These are phyloP conservation scores for Sinapis alba DNA, from an alignment of 441 rosid genomes.

Conservation along the genomic window DNA sequence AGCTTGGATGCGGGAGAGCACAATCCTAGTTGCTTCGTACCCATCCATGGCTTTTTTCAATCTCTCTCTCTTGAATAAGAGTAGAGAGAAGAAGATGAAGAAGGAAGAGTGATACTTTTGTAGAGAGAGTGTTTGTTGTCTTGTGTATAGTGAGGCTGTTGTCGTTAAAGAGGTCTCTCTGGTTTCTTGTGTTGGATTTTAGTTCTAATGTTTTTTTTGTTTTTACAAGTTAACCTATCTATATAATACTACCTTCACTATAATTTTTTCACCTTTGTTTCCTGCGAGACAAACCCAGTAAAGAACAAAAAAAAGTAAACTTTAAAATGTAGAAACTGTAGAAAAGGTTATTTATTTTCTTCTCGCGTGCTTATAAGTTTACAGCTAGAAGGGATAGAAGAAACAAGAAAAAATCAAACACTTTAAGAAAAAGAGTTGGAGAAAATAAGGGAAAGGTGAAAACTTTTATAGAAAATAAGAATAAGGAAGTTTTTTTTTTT, in stretches of 20 bases:
- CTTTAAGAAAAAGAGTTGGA: slow-evolving; percentile 38
- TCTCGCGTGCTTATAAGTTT: slow-evolving; percentile 33
- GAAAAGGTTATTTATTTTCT: slow-evolving; percentile 22
- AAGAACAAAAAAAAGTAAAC: slow-evolving; percentile 18
- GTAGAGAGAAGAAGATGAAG: slow-evolving; percentile 24
- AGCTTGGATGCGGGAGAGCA: slow-evolving; percentile 79
- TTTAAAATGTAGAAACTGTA: slow-evolving; percentile 2
- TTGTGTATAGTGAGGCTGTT: slow-evolving; percentile 38
- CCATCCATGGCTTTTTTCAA: slow-evolving; percentile 71
- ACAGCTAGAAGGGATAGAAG: background rate
- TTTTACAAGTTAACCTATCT: slow-evolving; percentile 14
- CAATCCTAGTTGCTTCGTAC: slow-evolving; percentile 85
- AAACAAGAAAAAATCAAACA: slow-evolving; percentile 19
- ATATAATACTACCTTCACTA: slow-evolving; percentile 11
- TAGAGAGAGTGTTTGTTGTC: slow-evolving; percentile 40
- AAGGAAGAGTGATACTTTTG: slow-evolving; percentile 36
- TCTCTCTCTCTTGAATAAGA: slow-evolving; percentile 15
- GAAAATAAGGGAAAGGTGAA: slow-evolving; percentile 31
- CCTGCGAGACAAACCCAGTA: slow-evolving; percentile 51
- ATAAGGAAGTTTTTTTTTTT: background rate
- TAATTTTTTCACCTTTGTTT: slow-evolving; percentile 33
- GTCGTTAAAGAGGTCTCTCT: slow-evolving; percentile 42
- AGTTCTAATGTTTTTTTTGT: slow-evolving; percentile 8
- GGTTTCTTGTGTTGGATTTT: slow-evolving; percentile 40
- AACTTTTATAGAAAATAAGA: background rate